These are phyloP conservation scores for Forsythia suspensa DNA, from an alignment of 257 asterid species.

Conservation along the genomic window DNA sequence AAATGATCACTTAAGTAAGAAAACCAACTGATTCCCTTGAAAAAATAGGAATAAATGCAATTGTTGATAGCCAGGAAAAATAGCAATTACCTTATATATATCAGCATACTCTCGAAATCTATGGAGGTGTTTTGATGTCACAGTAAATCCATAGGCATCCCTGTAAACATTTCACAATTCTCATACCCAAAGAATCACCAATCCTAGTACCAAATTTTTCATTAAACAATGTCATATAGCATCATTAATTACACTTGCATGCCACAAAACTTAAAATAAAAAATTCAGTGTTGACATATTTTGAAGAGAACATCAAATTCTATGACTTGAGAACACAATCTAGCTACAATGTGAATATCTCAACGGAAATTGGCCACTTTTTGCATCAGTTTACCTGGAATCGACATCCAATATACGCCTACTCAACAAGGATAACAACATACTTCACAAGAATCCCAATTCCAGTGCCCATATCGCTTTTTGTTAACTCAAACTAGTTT, in stretches of 20 bases:
- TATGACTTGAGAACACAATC: neutral
- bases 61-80: neutral
- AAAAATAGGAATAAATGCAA: neutral
- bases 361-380: neutral
- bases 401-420: slow-evolving; percentile 86
- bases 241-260: slow-evolving; percentile 9
- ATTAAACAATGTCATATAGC: slow-evolving; percentile 5
- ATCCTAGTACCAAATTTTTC: neutral
- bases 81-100: slow-evolving; percentile 70
- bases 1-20: neutral
- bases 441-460: slow-evolving; percentile 50
- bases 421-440: slow-evolving; percentile 99
- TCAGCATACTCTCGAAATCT: slow-evolving; percentile 68
- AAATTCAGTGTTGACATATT: neutral
- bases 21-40: neutral
- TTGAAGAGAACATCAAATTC: neutral
- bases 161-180: slow-evolving; percentile 44
- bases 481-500: slow-evolving; percentile 35
- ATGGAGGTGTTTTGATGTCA: slow-evolving; percentile 90
- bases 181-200: neutral
- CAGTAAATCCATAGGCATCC: slow-evolving; percentile 97
- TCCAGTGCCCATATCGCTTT: slow-evolving; percentile 69
- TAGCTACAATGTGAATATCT: neutral
- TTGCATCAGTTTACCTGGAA: slow-evolving; percentile 60
- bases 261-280: slow-evolving; percentile 5